Evolutionary conservation across 2,329 filamentous ascomycete genomes (phyloP).

Genomic region (Cercospora canescens): DNA sequence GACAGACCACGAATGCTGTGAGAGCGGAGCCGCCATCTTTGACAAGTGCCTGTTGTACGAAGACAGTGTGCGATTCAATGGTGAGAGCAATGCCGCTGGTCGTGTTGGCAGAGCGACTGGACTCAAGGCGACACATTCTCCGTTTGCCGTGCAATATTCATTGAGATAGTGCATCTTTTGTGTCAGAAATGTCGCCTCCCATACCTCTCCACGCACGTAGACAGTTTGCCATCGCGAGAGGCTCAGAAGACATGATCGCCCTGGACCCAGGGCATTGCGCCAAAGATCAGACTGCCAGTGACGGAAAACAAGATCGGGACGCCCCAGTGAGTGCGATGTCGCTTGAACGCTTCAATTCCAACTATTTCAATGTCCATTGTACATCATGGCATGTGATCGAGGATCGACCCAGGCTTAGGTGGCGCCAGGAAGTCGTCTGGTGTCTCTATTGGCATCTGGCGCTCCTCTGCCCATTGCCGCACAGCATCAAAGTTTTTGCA

Average conservation of each 20-base stretch:
- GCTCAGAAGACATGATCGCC: background rate
- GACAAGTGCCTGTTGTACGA: too few species aligned
- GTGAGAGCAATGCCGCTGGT: background rate
- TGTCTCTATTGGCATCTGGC: constrained; percentile 50
- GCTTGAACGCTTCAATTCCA: background rate
- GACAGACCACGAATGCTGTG: background rate
- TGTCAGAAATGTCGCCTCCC: background rate
- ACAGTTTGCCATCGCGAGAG: background rate
- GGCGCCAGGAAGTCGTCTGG: constrained; percentile 22
- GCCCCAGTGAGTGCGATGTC: background rate
- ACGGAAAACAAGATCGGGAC: background rate
- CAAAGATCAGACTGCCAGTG: background rate
- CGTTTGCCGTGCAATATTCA: background rate
- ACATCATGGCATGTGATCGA: constrained; percentile 17
- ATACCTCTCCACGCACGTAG: background rate
- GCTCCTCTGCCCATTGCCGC: constrained; percentile 54
- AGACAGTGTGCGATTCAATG: background rate
- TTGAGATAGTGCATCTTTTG: background rate
- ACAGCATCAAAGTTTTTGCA: constrained; percentile 61
- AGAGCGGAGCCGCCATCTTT: background rate
- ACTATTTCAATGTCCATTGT: background rate
- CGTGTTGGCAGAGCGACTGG: background rate
- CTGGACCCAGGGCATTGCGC: background rate
- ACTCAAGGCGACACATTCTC: background rate
- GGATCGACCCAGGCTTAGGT: constrained; percentile 17